Conservation (phyloP, 352 stramenopile species). For the Phytophthora fragariaefolia region DNA sequence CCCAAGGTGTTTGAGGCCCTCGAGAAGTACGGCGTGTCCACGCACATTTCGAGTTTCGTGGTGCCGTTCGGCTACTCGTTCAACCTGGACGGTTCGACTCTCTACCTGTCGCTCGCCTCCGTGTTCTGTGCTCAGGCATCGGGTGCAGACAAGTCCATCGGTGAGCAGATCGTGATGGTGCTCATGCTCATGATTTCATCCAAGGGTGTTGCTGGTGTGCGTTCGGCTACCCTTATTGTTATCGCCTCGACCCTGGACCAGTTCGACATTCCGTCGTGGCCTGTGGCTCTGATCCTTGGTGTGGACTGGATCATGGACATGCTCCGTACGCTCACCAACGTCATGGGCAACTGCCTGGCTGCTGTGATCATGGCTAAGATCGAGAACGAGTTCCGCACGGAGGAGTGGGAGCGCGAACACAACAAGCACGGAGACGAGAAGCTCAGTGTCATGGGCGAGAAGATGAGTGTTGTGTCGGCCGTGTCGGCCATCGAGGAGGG, state of each 20-base stretch:
- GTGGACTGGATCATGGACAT: constrained; percentile 74
- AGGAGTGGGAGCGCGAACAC: constrained; percentile 45
- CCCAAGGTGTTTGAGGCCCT: constrained; percentile 69
- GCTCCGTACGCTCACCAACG: constrained; percentile 60
- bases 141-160: constrained; percentile 50
- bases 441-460: constrained; percentile 29
- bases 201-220: constrained; percentile 60
- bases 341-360: constrained; percentile 62
- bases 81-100: constrained; percentile 62
- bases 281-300: constrained; percentile 59
- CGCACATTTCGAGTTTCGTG: constrained; percentile 61
- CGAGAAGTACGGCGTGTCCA: constrained; percentile 56
- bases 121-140: constrained; percentile 67
- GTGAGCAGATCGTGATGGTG: constrained; percentile 69
- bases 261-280: constrained; percentile 66
- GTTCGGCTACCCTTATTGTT: constrained; percentile 55
- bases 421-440: constrained; percentile 20
- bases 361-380: constrained; percentile 70
- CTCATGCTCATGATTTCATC: constrained; percentile 68
- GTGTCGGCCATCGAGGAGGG: constrained; percentile 31
- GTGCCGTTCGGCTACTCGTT: constrained; percentile 74
- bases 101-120: constrained; percentile 56
- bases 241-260: constrained; percentile 56
- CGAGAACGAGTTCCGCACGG: constrained; percentile 65
- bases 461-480: constrained; percentile 28